Conservation (phyloP, 169 alveolate species). For the Cryptosporidium viatorum region DNA sequence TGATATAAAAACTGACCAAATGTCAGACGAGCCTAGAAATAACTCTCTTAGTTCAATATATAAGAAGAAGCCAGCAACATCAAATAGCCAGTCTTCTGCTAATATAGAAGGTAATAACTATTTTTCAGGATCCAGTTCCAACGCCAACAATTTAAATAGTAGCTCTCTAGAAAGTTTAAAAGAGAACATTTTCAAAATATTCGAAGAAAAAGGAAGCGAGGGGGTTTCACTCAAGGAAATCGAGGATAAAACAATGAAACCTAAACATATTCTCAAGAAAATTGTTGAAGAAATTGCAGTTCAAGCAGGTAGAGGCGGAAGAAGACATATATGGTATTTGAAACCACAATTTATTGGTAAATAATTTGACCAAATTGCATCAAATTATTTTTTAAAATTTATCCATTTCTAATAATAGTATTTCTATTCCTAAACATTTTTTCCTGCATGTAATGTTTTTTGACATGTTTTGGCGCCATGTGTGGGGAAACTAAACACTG, state of each 20-base stretch:
- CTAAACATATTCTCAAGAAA: constrained; percentile 55
- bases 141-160: background rate
- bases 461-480: background rate
- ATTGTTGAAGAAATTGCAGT: constrained; percentile 69
- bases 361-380: background rate
- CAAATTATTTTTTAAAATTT: background rate
- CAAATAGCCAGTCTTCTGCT: constrained; percentile 7
- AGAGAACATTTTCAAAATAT: constrained; percentile 60
- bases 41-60: background rate
- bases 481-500: background rate
- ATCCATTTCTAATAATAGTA: background rate
- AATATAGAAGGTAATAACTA: background rate
- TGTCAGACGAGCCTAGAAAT: constrained; percentile 37
- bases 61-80: constrained; percentile 1
- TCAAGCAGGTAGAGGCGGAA: constrained; percentile 74
- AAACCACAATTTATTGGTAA: constrained; percentile 47
- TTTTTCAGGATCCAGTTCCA: background rate
- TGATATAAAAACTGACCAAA: constrained; percentile 5
- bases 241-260: constrained; percentile 57
- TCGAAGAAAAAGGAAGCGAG: constrained; percentile 69
- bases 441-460: background rate
- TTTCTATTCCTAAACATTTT: background rate
- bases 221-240: constrained; percentile 70
- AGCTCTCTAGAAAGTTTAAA: constrained; percentile 40
- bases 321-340: constrained; percentile 61